Evolutionary conservation across 371 early-diverging fungal species (phyloP).

Genomic region (Mortierella sp.): DNA sequence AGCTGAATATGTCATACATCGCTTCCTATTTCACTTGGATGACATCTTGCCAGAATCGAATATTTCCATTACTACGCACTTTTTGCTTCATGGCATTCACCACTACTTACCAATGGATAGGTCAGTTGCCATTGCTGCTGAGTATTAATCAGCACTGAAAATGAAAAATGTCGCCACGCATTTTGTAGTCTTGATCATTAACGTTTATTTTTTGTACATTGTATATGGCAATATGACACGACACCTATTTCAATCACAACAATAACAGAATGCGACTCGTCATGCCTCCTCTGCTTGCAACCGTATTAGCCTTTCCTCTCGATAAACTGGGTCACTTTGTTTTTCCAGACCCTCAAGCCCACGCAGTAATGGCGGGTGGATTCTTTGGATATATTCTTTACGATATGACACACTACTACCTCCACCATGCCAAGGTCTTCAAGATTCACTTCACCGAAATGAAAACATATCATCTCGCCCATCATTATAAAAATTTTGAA

Average conservation of each 20-base stretch:
- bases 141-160: background rate
- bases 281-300: constrained; percentile 92
- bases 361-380: constrained; percentile 81
- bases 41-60: constrained; percentile 87
- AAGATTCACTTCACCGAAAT: constrained; percentile 80
- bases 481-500: constrained; percentile 92
- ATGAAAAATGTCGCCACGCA: too few relatives aligned
- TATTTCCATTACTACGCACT: constrained; percentile 80
- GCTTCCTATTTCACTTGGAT: constrained; percentile 95
- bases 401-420: constrained; percentile 93
- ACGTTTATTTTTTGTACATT: too few relatives aligned
- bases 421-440: constrained; percentile 90
- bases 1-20: constrained; percentile 87
- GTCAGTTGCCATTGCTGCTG: constrained; percentile 48
- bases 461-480: constrained; percentile 95
- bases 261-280: constrained; percentile 85
- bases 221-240: too few relatives aligned
- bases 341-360: constrained; percentile 65
- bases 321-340: constrained; percentile 66
- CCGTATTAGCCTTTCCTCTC: constrained; percentile 74
- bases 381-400: constrained; percentile 88
- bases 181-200: constrained; percentile 3
- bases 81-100: constrained; percentile 96
- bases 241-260: background rate
- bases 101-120: constrained; percentile 97